Evolutionary conservation across 805 yeast species (phyloP).

Genomic region (Hanseniaspora pseudoguilliermondii): DNA sequence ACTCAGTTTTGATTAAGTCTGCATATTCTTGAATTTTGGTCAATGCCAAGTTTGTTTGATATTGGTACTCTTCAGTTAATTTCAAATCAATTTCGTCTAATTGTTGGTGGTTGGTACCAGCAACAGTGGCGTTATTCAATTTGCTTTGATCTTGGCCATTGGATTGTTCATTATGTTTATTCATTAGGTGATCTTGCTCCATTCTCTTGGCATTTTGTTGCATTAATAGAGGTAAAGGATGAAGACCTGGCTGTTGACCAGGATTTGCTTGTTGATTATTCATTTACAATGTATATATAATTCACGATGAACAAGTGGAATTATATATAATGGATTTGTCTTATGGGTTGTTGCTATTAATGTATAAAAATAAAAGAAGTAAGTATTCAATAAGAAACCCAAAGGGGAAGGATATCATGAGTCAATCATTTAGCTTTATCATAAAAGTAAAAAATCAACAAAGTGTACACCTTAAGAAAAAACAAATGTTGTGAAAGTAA

Average conservation of each 20-base stretch:
- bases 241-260: not conserved
- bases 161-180: not conserved
- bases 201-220: constrained; percentile 1
- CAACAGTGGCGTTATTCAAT: constrained; percentile 16
- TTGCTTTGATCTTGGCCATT: not conserved
- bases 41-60: constrained; percentile 16
- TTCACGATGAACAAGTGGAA: no score
- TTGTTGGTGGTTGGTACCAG: constrained; percentile 6
- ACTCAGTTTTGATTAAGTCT: constrained; percentile 10
- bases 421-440: no score
- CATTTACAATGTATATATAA: not conserved
- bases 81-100: not conserved
- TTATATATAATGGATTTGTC: not conserved
- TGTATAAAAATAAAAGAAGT: no score
- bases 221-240: not conserved
- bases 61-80: constrained; percentile 19
- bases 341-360: not conserved
- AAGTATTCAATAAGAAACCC: no score
- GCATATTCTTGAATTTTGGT: constrained; percentile 17
- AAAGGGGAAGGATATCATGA: no score
- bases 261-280: not conserved
- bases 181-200: constrained; percentile 7
- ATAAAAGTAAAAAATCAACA: not conserved
- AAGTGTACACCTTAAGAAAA: not conserved
- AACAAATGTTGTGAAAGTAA: not conserved